phyloP scores from a whole-genome alignment of 228 moss, liverwort and hornwort species.

The Sphagnum magellanicum region DNA sequence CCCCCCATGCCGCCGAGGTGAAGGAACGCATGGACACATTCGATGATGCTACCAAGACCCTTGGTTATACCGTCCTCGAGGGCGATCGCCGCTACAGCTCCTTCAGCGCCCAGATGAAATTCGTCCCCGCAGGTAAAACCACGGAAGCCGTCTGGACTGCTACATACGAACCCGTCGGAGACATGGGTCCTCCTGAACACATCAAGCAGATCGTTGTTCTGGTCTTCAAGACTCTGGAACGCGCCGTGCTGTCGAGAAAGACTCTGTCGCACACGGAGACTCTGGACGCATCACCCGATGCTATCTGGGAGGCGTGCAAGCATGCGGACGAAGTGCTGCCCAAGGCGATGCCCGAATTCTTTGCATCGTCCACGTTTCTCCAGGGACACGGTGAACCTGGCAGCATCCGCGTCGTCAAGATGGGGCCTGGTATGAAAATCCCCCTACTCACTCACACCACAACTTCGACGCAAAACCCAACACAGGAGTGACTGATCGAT shows the following conservation, averaged over 20 bases:
- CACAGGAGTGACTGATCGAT: no score
- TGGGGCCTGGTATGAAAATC: no score
- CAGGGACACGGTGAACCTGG: constrained; percentile 32
- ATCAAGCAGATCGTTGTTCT: background rate
- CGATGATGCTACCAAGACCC: constrained; percentile 14
- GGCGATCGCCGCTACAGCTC: constrained; percentile 11
- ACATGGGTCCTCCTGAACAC: constrained; percentile 23
- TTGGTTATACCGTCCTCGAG: constrained; percentile 19
- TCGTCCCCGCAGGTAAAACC: constrained; percentile 9
- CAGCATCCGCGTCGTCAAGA: constrained; percentile 1
- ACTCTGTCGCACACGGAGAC: constrained; percentile 22
- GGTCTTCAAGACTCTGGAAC: background rate
- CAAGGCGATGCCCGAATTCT: constrained; percentile 34
- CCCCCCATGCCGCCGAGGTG: constrained; percentile 13
- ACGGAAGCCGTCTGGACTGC: constrained; percentile 34
- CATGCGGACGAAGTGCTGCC: constrained; percentile 27
- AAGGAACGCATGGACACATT: constrained; percentile 25
- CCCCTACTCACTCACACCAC: no score
- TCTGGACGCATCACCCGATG: constrained; percentile 20
- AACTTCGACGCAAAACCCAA: no score
- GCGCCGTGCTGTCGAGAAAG: constrained; percentile 1
- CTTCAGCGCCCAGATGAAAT: constrained; percentile 21
- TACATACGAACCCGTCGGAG: constrained; percentile 25
- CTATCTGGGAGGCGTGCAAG: constrained; percentile 38
- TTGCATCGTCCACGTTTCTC: constrained; percentile 13